These are phyloP conservation scores for Raphanus raphanistrum DNA, from an alignment of 345 rosid genomes.

Conservation along the genomic window DNA sequence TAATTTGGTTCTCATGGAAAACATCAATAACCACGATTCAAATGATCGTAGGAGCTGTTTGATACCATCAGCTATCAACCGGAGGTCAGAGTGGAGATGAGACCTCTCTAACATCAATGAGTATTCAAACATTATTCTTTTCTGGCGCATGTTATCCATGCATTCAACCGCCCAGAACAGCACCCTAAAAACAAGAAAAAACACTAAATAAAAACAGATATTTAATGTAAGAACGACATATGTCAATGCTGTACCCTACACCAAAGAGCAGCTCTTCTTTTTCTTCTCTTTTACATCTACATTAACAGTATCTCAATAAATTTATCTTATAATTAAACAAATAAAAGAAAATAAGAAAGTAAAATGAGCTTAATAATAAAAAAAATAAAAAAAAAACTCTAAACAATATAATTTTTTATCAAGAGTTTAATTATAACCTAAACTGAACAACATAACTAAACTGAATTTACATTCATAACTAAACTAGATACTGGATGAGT, in stretches of 20 bases:
- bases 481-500: background rate
- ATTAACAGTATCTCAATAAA: background rate
- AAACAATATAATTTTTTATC: background rate
- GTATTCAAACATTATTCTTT: background rate
- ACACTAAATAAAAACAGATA: background rate
- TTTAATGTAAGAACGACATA: slow-evolving; percentile 22
- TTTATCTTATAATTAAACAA: too few relatives aligned
- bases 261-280: background rate
- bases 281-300: too few relatives aligned
- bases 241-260: slow-evolving; percentile 22
- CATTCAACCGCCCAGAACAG: background rate
- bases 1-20: background rate
- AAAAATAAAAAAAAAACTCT: background rate
- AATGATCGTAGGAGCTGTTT: background rate
- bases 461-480: background rate
- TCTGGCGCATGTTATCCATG: background rate
- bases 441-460: background rate
- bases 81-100: background rate
- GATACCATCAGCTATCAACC: background rate
- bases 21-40: too few relatives aligned
- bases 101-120: background rate
- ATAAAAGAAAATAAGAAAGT: background rate
- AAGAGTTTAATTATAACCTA: background rate
- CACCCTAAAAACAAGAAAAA: background rate
- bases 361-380: background rate